These are phyloP conservation scores for Candida coleopterorum DNA, from an alignment of 805 yeast genomes.

Conservation along the genomic window DNA sequence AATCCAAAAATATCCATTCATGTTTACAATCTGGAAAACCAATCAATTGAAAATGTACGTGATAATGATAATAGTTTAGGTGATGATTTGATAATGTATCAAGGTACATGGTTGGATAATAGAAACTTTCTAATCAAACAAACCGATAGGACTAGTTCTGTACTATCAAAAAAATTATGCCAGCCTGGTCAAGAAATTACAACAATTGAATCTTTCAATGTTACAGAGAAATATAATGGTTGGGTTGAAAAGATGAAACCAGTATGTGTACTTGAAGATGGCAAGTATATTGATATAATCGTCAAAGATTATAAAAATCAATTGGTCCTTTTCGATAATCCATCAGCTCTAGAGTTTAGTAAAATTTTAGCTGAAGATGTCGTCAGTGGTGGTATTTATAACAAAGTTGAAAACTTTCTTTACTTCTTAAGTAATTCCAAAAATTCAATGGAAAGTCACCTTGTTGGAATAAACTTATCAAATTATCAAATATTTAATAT, in stretches of 20 bases:
- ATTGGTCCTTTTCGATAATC: slow-evolving; percentile 72
- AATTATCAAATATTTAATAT: neutral
- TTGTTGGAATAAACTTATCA: slow-evolving; percentile 53
- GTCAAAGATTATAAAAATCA: slow-evolving; percentile 57
- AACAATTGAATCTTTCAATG: slow-evolving; percentile 28
- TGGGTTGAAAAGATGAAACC: slow-evolving; percentile 52
- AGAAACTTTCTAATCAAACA: slow-evolving; percentile 51
- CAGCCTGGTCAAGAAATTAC: slow-evolving; percentile 32
- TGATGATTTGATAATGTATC: slow-evolving; percentile 53
- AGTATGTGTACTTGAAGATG: slow-evolving; percentile 12
- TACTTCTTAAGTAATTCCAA: slow-evolving; percentile 68
- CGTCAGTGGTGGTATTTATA: slow-evolving; percentile 55
- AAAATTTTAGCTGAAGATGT: slow-evolving; percentile 55
- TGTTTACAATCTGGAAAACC: slow-evolving; percentile 30
- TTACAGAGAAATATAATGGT: slow-evolving; percentile 42
- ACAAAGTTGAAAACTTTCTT: slow-evolving; percentile 38
- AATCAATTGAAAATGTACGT: slow-evolving; percentile 2
- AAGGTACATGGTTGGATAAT: slow-evolving; percentile 54
- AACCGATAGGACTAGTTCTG: slow-evolving; percentile 58
- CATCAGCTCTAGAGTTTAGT: slow-evolving; percentile 35
- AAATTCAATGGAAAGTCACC: slow-evolving; percentile 76
- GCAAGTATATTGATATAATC: slow-evolving; percentile 64
- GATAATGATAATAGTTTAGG: slow-evolving; percentile 21
- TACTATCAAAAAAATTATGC: slow-evolving; percentile 45
- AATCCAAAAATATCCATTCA: slow-evolving; percentile 52